phyloP scores from a whole-genome alignment of 164 flowering plant species.

The Aristolochia fimbriata region DNA sequence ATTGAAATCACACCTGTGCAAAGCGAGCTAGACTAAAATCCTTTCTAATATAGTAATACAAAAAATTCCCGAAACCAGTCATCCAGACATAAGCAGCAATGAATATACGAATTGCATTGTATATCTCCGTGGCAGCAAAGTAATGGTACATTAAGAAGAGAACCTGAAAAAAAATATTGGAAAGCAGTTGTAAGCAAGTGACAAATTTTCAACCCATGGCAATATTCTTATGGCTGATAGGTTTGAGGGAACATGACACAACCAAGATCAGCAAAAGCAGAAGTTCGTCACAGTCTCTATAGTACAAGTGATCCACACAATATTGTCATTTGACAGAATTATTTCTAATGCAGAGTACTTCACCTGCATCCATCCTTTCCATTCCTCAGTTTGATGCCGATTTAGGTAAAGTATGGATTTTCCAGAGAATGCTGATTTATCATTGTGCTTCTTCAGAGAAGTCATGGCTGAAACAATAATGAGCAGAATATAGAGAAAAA shows the following conservation, averaged over 20 bases:
- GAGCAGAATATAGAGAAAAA: conserved; percentile 77
- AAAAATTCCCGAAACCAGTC: conserved; percentile 99
- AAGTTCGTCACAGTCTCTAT: neutral
- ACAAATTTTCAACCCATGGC: neutral
- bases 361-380: conserved; percentile 99
- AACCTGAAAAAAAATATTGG: conserved; percentile 41
- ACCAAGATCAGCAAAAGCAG: neutral
- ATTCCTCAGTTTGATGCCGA: conserved; percentile 98
- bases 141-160: conserved; percentile 94
- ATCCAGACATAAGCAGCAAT: conserved; percentile 99
- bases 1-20: conserved; percentile 54
- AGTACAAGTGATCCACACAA: too few species aligned
- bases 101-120: conserved; percentile 91
- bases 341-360: conserved; percentile 9
- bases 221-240: neutral
- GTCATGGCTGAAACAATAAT: conserved; percentile 83
- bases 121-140: conserved; percentile 95
- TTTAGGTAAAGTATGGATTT: conserved; percentile 76
- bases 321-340: too few species aligned
- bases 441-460: conserved; percentile 82
- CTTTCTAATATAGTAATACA: conserved; percentile 87
- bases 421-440: conserved; percentile 83
- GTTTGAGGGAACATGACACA: neutral
- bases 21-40: conserved; percentile 89
- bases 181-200: too few species aligned